Conservation (phyloP, 2,329 filamentous ascomycete species). For the Cladorrhinum sp. region DNA sequence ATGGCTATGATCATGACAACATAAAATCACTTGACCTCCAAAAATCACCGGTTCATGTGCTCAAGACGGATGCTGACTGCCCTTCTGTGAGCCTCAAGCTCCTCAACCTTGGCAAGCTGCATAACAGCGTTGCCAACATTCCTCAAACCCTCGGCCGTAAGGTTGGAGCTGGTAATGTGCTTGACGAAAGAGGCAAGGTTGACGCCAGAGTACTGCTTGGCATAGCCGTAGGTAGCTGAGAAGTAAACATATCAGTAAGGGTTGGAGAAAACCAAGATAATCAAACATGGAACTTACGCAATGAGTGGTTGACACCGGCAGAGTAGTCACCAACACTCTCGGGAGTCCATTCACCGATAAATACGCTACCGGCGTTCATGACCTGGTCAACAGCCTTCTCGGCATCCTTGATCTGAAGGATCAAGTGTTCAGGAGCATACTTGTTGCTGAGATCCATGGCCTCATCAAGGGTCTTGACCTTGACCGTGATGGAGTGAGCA, state of each 20-base stretch:
- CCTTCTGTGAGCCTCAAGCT: constrained; percentile 87
- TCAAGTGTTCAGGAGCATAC: constrained; percentile 95
- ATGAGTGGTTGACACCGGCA: constrained; percentile 93
- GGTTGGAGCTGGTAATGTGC: constrained; percentile 92
- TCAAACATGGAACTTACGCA: constrained; percentile 65
- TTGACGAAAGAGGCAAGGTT: constrained; percentile 96
- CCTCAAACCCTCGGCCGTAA: constrained; percentile 78
- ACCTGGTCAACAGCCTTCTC: constrained; percentile 72
- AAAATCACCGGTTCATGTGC: constrained; percentile 37
- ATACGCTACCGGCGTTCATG: constrained; percentile 92
- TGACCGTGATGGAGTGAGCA: constrained; percentile 84
- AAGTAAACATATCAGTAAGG: constrained; percentile 6
- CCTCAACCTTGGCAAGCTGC: constrained; percentile 90
- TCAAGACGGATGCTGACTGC: constrained; percentile 80
- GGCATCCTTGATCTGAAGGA: constrained; percentile 80
- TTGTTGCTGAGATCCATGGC: constrained; percentile 83
- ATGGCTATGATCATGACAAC: neutral
- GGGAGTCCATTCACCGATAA: constrained; percentile 93
- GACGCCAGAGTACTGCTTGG: constrained; percentile 97
- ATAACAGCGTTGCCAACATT: constrained; percentile 90
- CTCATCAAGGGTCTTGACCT: constrained; percentile 66
- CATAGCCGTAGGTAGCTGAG: constrained; percentile 91
- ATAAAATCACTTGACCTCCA: neutral
- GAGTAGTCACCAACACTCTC: constrained; percentile 98
- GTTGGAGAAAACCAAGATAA: neutral